Evolutionary conservation across 2,329 filamentous ascomycete genomes (phyloP).

Genomic region (Aureobasidium sp.): DNA sequence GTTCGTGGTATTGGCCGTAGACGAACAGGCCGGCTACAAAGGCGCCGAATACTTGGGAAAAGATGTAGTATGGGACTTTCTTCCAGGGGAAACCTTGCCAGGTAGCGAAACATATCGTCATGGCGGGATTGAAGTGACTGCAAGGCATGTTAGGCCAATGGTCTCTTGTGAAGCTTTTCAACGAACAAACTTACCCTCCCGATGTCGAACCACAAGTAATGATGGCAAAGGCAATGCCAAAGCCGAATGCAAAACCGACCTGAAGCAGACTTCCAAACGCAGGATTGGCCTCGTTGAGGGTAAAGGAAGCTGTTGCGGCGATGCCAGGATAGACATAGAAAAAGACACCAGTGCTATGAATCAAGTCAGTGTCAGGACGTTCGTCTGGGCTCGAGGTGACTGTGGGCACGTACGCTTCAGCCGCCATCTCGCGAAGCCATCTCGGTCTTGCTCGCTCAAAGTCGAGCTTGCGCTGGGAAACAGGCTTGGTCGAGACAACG

Average conservation of each 20-base stretch:
- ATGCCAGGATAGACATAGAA: conserved; percentile 39
- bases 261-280: conserved; percentile 46
- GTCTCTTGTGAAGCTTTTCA: no score
- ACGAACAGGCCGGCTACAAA: conserved; percentile 48
- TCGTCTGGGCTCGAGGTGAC: background rate
- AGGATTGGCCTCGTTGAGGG: conserved; percentile 35
- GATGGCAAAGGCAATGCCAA: conserved; percentile 52
- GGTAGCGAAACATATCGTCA: conserved; percentile 32
- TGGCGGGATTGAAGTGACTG: conserved; percentile 26
- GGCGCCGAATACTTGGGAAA: conserved; percentile 47
- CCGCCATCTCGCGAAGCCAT: conserved; percentile 47
- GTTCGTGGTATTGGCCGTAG: conserved; percentile 48
- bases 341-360: background rate
- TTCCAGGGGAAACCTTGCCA: conserved; percentile 50
- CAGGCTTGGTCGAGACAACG: conserved; percentile 41
- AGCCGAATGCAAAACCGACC: conserved; percentile 47
- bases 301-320: conserved; percentile 44
- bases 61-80: conserved; percentile 50
- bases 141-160: background rate
- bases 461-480: conserved; percentile 46
- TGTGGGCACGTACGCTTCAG: conserved; percentile 33
- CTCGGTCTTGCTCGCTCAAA: conserved; percentile 46
- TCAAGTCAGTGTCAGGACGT: background rate
- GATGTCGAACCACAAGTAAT: conserved; percentile 46
- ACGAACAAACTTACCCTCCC: conserved; percentile 30